Evolutionary conservation across 108 stramenopile species (phyloP).

Genomic region (Aurantiochytrium sp.): DNA sequence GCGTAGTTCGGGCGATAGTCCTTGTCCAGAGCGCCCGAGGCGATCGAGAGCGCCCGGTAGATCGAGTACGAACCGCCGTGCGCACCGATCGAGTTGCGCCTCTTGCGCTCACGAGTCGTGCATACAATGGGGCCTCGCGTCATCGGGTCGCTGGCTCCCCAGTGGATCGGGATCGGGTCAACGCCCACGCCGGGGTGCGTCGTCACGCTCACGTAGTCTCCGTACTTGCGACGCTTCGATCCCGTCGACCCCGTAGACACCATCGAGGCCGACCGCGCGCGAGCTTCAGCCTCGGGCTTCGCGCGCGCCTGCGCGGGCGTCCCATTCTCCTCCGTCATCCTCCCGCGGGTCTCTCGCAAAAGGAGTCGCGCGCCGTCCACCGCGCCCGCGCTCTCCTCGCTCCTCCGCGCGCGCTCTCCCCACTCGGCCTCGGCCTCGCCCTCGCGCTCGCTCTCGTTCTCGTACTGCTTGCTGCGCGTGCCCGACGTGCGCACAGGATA

Average conservation of each 20-base stretch:
- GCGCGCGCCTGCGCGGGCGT: neutral
- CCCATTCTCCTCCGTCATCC: neutral
- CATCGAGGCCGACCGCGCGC: neutral
- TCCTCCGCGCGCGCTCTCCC: neutral
- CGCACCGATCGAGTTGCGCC: conserved; percentile 96
- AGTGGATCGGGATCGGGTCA: conserved; percentile 77
- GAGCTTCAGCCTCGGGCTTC: neutral
- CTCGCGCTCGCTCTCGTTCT: too few species aligned
- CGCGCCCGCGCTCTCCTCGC: neutral
- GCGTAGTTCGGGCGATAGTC: conserved; percentile 83
- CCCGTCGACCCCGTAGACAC: neutral
- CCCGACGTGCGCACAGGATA: too few species aligned
- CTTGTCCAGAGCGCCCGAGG: conserved; percentile 82
- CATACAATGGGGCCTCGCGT: conserved; percentile 87
- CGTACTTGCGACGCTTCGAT: neutral
- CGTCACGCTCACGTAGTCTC: neutral
- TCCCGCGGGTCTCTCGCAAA: neutral
- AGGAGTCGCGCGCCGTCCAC: neutral
- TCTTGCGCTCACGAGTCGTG: conserved; percentile 75
- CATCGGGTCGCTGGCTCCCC: conserved; percentile 77
- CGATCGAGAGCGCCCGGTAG: conserved; percentile 93
- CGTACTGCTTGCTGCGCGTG: too few species aligned
- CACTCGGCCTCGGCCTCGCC: neutral
- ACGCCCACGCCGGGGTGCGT: conserved; percentile 54
- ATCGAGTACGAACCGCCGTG: conserved; percentile 91